These are phyloP conservation scores for Pleurotus cornucopiae DNA, from an alignment of 768 basidiomycete genomes.

Conservation along the genomic window DNA sequence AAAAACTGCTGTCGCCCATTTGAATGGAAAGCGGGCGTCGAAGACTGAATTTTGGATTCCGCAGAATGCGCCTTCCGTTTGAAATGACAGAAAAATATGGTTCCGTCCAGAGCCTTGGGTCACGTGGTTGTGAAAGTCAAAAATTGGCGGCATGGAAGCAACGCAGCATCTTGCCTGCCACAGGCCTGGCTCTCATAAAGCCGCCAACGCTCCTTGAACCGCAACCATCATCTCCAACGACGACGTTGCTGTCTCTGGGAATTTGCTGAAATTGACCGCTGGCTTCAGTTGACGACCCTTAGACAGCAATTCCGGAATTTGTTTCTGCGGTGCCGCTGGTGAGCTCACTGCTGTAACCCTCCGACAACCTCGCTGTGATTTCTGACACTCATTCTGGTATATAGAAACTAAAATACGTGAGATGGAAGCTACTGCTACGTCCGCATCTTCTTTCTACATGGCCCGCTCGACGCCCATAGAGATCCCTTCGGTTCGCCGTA, in stretches of 20 bases:
- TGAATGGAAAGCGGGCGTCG: too few relatives aligned
- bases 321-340: not conserved
- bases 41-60: too few relatives aligned
- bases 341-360: not conserved
- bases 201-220: conserved; percentile 2
- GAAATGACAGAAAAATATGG: too few relatives aligned
- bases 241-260: not conserved
- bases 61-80: too few relatives aligned
- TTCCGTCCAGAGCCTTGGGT: not conserved
- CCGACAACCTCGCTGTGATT: conserved; percentile 3
- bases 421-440: conserved; percentile 1
- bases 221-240: not conserved
- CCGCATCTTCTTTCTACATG: conserved; percentile 5
- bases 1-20: too few relatives aligned
- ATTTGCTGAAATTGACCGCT: not conserved
- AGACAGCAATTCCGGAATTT: not conserved
- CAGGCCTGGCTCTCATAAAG: conserved; percentile 2
- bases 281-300: not conserved
- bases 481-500: conserved; percentile 34
- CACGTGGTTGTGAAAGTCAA: conserved; percentile 6
- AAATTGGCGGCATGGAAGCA: conserved; percentile 3
- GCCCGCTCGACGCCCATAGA: conserved; percentile 36
- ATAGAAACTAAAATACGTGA: not conserved
- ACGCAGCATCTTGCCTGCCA: not conserved
- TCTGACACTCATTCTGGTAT: not conserved